Percentiles rank a stretch among this genome's conserved stretches.
These are phyloP conservation scores for Tricholoma flavovirens DNA, from an alignment of 768 basidiomycete genomes.

Conservation along the genomic window DNA sequence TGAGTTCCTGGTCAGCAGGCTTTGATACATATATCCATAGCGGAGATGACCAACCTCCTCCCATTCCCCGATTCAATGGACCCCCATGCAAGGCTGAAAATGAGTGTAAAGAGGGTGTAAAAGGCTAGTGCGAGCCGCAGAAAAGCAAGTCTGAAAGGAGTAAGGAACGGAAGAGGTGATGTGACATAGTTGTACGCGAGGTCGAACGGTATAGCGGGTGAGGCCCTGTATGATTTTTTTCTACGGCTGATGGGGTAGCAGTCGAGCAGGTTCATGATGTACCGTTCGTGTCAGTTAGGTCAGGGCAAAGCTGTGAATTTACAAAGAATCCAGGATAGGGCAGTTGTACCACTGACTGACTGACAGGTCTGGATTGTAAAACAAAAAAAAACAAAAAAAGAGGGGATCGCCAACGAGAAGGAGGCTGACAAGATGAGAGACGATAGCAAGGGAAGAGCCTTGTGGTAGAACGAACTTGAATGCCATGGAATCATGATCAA, in stretches of 20 bases:
- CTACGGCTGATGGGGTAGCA: not conserved
- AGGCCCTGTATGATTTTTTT: not conserved
- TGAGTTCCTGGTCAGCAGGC: not conserved
- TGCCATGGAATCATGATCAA: no score
- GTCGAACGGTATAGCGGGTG: constrained; percentile 26
- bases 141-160: constrained; percentile 36
- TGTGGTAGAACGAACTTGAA: no score
- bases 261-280: not conserved
- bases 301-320: not conserved
- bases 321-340: not conserved
- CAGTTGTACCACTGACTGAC: not conserved
- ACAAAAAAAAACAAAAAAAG: not conserved
- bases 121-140: constrained; percentile 44
- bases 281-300: no score
- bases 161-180: constrained; percentile 43
- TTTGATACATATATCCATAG: not conserved
- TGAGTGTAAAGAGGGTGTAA: constrained; percentile 40
- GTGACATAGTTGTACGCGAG: constrained; percentile 36
- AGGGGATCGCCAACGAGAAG: not conserved
- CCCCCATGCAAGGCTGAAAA: constrained; percentile 34
- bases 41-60: constrained; percentile 18
- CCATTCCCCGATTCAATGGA: constrained; percentile 23
- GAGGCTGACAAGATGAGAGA: not conserved
- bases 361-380: not conserved
- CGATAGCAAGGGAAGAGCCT: not conserved